Evolutionary conservation across 2,329 filamentous ascomycete species (phyloP).

Genomic region (Colletotrichum sp.): DNA sequence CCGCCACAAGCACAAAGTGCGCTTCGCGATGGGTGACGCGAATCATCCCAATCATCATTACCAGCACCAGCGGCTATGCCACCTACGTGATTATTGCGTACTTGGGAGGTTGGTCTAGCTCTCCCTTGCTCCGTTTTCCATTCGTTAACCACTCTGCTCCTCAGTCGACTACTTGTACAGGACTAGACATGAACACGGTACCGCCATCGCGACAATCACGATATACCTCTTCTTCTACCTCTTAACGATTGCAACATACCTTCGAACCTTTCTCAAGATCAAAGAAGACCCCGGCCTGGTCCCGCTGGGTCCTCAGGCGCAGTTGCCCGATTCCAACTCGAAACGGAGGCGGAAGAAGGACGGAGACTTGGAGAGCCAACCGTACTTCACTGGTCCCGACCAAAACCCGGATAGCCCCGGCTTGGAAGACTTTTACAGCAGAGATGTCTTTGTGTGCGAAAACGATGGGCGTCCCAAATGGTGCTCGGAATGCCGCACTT

Average conservation of each 20-base stretch:
- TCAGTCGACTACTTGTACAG: constrained; percentile 75
- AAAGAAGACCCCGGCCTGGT: constrained; percentile 76
- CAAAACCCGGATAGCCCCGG: constrained; percentile 66
- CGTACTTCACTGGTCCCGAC: constrained; percentile 43
- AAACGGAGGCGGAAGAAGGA: constrained; percentile 28
- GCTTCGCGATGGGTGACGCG: constrained; percentile 65
- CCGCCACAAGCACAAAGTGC: constrained; percentile 38
- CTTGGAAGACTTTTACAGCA: constrained; percentile 79
- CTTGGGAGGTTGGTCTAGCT: constrained; percentile 65
- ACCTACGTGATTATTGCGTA: constrained; percentile 74
- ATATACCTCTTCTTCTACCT: constrained; percentile 76
- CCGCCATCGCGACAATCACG: constrained; percentile 73
- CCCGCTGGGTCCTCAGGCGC: constrained; percentile 54
- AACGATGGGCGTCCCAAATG: constrained; percentile 83
- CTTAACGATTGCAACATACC: constrained; percentile 69
- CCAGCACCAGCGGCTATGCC: constrained; percentile 69
- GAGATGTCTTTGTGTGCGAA: constrained; percentile 85
- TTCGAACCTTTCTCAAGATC: constrained; percentile 73
- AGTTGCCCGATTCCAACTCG: constrained; percentile 13
- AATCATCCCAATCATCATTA: constrained; percentile 72
- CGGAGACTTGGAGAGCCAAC: constrained; percentile 38
- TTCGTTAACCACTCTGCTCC: not conserved
- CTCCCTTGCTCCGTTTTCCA: not conserved
- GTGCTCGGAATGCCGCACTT: constrained; percentile 83
- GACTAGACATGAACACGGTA: constrained; percentile 49